These are phyloP conservation scores for Wallacemonas sp. DNA, from an alignment of 208 protist genomes.

Conservation along the genomic window DNA sequence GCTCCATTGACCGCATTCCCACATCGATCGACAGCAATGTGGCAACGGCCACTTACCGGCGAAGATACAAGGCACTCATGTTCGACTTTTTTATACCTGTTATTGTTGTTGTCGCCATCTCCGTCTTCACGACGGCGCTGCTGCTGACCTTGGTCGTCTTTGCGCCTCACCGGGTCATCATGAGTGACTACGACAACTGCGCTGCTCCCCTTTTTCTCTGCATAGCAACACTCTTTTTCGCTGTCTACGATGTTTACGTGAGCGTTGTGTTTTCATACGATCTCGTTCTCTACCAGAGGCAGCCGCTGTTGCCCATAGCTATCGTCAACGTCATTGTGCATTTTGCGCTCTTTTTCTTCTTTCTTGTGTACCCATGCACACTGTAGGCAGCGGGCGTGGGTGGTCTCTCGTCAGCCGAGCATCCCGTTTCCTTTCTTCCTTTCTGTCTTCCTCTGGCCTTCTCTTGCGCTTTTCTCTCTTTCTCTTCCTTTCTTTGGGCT, in stretches of 20 bases:
- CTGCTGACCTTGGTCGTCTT: background rate
- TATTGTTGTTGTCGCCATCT: no score
- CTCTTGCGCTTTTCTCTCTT: background rate
- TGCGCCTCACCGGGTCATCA: background rate
- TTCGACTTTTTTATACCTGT: background rate
- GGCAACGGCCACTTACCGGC: background rate
- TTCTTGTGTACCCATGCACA: background rate
- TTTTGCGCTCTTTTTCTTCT: background rate
- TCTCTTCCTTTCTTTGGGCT: background rate
- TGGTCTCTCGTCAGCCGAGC: no score
- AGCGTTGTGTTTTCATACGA: slow-evolving; percentile 3
- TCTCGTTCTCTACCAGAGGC: background rate
- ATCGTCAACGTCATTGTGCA: slow-evolving; percentile 9
- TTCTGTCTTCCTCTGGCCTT: background rate
- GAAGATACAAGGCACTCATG: background rate
- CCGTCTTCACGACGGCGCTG: background rate
- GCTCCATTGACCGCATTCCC: no score
- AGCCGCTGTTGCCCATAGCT: background rate
- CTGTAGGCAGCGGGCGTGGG: no score
- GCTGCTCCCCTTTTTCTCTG: background rate
- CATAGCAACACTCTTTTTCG: background rate
- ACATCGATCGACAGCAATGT: no score
- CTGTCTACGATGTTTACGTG: background rate
- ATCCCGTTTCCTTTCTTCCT: slow-evolving; percentile 1
- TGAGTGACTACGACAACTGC: background rate